Evolutionary conservation across 73 alveolate genomes (phyloP).

Genomic region (Strombidium stylifer): DNA sequence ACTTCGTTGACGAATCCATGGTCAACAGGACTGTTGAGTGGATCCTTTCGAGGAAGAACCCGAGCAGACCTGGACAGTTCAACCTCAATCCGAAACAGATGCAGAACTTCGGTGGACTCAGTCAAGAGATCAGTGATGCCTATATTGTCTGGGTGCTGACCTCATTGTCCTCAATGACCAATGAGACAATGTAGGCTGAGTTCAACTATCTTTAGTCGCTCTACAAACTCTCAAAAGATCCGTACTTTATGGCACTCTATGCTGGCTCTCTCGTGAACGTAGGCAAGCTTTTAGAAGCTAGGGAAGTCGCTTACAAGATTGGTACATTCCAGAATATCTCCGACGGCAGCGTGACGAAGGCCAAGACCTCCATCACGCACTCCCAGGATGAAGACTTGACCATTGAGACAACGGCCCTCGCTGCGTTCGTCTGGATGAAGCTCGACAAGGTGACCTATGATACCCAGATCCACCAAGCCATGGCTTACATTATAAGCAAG

Average conservation of each 20-base stretch:
- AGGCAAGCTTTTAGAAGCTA: slow-evolving; percentile 9
- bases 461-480: slow-evolving; percentile 24
- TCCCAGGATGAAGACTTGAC: slow-evolving; percentile 31
- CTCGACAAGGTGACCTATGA: slow-evolving; percentile 6
- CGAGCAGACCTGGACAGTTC: no score
- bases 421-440: slow-evolving; percentile 46
- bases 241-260: slow-evolving; percentile 39
- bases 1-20: slow-evolving; percentile 19
- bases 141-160: slow-evolving; percentile 48
- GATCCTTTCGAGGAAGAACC: slow-evolving; percentile 16
- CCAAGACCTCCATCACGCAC: slow-evolving; percentile 40
- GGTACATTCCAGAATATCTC: slow-evolving; percentile 17
- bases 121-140: slow-evolving; percentile 17
- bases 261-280: slow-evolving; percentile 19
- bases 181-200: slow-evolving; percentile 20
- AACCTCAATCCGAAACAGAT: neutral
- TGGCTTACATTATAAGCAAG: slow-evolving; percentile 15
- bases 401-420: slow-evolving; percentile 49
- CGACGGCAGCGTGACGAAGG: slow-evolving; percentile 37
- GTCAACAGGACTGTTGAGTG: slow-evolving; percentile 3
- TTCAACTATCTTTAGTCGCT: neutral
- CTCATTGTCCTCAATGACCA: no score
- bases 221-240: slow-evolving; percentile 29
- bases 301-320: neutral
- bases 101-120: slow-evolving; percentile 28